Conservation (phyloP, 495 filamentous ascomycete genomes). For the Clohesyomyces aquaticus region DNA sequence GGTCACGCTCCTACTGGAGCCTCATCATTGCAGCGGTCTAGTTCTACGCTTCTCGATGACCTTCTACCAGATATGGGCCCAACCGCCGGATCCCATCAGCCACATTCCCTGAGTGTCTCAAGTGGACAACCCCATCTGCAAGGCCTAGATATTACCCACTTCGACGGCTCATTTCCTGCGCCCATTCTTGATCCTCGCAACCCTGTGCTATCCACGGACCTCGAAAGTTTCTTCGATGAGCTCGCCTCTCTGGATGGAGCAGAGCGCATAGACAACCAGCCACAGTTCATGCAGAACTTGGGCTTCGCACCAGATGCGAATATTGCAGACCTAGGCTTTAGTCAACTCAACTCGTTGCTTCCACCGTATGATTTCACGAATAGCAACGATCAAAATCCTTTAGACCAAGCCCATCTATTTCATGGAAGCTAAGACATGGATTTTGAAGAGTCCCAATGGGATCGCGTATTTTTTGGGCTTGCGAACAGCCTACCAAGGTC, state of each 20-base stretch:
- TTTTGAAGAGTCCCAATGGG: too few species aligned
- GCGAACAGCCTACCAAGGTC: too few species aligned
- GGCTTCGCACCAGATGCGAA: conserved; percentile 51
- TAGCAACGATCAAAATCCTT: background rate
- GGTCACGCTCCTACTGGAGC: too few species aligned
- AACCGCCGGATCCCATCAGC: background rate
- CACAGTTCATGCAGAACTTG: conserved; percentile 48
- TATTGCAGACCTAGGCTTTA: conserved; percentile 39
- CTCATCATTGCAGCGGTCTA: too few species aligned
- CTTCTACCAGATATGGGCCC: conserved; percentile 30
- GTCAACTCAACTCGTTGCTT: conserved; percentile 37
- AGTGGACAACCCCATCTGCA: background rate
- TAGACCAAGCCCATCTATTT: conserved; percentile 4
- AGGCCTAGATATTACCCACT: conserved; percentile 3
- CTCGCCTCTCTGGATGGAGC: conserved; percentile 41
- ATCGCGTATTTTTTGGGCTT: too few species aligned
- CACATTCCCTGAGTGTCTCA: background rate
- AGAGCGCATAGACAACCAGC: conserved; percentile 35
- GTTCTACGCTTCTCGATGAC: conserved; percentile 24
- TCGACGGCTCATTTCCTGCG: conserved; percentile 1
- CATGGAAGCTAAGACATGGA: background rate
- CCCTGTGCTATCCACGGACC: conserved; percentile 16
- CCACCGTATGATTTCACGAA: conserved; percentile 1
- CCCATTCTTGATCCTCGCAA: conserved; percentile 11
- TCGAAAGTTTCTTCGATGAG: conserved; percentile 43